Evolutionary conservation across 257 asterid genomes (phyloP).

Genomic region (Rehmannia glutinosa): DNA sequence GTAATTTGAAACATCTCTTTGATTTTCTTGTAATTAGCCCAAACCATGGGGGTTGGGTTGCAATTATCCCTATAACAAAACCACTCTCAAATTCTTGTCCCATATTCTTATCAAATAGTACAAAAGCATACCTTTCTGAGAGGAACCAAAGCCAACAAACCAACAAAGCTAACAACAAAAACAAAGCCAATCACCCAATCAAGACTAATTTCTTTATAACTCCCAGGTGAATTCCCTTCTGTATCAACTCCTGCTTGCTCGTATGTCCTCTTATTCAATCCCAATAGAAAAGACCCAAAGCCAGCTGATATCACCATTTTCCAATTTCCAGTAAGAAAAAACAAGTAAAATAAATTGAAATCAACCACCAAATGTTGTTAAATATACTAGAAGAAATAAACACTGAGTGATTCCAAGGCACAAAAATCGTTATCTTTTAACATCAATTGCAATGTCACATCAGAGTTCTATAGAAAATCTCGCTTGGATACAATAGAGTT

Average conservation of each 20-base stretch:
- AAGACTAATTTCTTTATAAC: conserved; percentile 47
- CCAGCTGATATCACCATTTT: conserved; percentile 61
- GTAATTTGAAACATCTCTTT: too few relatives aligned
- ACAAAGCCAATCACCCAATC: conserved; percentile 80
- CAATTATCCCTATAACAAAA: too few relatives aligned
- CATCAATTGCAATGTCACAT: too few relatives aligned
- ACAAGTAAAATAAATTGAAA: not conserved
- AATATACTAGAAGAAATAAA: not conserved
- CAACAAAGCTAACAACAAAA: conserved; percentile 59
- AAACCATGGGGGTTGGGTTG: too few relatives aligned
- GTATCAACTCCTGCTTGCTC: conserved; percentile 61
- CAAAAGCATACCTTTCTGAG: conserved; percentile 49
- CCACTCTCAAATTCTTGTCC: too few relatives aligned
- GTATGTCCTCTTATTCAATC: conserved; percentile 48
- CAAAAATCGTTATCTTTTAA: too few relatives aligned
- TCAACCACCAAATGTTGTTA: not conserved
- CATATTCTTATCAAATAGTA: too few relatives aligned
- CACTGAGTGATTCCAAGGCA: too few relatives aligned
- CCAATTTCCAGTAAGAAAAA: conserved; percentile 16
- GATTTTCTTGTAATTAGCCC: too few relatives aligned
- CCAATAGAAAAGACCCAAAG: conserved; percentile 64
- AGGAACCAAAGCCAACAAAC: conserved; percentile 67
- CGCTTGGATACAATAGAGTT: too few relatives aligned
- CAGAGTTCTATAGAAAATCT: too few relatives aligned
- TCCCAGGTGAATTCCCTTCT: conserved; percentile 47